Evolutionary conservation across 1,139 yeast genomes (phyloP).

Genomic region (Suhomyces maxii): DNA sequence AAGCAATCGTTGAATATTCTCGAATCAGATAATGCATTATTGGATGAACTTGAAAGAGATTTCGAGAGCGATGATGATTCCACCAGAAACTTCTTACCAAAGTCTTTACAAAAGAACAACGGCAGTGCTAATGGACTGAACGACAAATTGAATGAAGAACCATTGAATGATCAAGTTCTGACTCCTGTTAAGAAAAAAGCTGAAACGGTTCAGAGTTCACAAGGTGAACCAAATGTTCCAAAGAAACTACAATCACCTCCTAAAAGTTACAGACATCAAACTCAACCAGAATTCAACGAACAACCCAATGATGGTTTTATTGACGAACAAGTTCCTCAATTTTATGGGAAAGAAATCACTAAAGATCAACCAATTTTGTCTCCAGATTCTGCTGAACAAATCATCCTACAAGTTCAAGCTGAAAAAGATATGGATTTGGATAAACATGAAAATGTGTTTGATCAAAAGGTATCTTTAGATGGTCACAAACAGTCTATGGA

Average conservation of each 20-base stretch:
- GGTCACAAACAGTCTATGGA: background rate
- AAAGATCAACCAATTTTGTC: constrained; percentile 11
- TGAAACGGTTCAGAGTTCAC: no score
- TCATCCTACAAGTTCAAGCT: background rate
- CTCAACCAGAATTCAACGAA: background rate
- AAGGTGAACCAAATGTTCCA: no score
- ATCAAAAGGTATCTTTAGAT: background rate
- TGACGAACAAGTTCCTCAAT: background rate
- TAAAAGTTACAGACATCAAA: constrained; percentile 11
- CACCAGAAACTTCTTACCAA: background rate
- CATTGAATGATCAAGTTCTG: background rate
- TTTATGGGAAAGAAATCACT: background rate
- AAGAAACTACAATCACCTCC: constrained; percentile 9
- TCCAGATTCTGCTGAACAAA: constrained; percentile 7
- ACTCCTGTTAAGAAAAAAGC: no score
- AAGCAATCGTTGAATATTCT: background rate
- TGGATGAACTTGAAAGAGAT: constrained; percentile 2
- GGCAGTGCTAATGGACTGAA: background rate
- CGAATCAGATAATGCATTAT: constrained; percentile 4
- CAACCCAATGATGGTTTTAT: background rate
- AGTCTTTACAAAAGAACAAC: background rate
- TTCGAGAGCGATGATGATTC: background rate
- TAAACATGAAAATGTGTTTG: background rate
- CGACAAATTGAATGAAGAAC: background rate
- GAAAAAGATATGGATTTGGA: background rate